Evolutionary conservation across 306 rosid species (phyloP), one percentile per base, ranked within the genome.

Genomic region (Alnus rubra): DNA sequence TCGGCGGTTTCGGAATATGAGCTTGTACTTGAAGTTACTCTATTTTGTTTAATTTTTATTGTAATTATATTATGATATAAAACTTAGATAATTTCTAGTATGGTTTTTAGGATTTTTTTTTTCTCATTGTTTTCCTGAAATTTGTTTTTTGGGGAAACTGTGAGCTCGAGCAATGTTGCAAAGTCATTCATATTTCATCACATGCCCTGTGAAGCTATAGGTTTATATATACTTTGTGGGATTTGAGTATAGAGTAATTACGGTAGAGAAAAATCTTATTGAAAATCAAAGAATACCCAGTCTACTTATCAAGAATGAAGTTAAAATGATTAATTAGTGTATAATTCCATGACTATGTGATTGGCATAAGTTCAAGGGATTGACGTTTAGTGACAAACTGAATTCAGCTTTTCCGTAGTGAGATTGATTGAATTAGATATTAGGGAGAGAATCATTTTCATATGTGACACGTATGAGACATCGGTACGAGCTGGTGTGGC

Each of bases 1-100:
- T 85, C 81, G 83, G 71, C 80, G 81, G 80, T 77, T 59, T 51
- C 30, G 78, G 82, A 73, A 50, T 80, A 35, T 67, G 19, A 64
- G 69, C 13, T 71, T 42, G 72, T 8, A 44, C 30, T 59, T 76
- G 55, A 65, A 68, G 30, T 69, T 77, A 4, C 10, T 18, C 30
- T 4, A 8, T 33, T 28, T 33, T 49, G 52, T 49, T 49, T 49
- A 49, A 49, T 49, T 48, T 74, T 39, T 11, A 44, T 58, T 10
- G 4, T 45, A 35, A 42, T 52, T 45, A 14, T 16, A 35, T 18
- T 73, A 12, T 51, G 80, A 39, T 65, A 3, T 51, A 9, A 1
- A 67, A 28, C 31, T 50, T 60, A 18, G 58, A 23, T 14, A 23
- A 72, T 30, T 42, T 45, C 56, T 58, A 51, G 62, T 47, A n/a